Conservation (phyloP, 1,139 yeast genomes). For the Maudiozyma humilis region DNA sequence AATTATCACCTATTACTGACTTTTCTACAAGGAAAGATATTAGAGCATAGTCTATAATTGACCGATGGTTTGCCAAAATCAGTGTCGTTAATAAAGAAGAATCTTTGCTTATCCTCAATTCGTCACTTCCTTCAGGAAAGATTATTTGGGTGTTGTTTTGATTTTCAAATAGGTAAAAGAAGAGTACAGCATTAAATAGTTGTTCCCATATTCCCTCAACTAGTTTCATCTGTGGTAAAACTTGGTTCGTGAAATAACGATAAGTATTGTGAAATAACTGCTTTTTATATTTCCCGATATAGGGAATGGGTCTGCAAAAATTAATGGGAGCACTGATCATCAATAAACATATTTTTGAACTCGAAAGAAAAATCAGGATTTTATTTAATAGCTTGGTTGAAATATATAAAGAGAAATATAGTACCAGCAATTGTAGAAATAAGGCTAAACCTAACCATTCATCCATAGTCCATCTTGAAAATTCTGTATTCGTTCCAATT, state of each 20-base stretch:
- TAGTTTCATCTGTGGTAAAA: background rate
- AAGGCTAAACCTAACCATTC: slow-evolving; percentile 2
- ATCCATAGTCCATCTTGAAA: slow-evolving; percentile 3
- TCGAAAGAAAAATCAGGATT: background rate
- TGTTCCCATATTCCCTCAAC: slow-evolving; percentile 10
- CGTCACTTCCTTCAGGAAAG: slow-evolving; percentile 21
- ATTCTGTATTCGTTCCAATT: slow-evolving; percentile 1
- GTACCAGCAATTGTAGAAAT: background rate
- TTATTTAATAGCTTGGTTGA: background rate
- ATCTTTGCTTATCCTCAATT: slow-evolving; percentile 11
- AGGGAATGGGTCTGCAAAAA: slow-evolving; percentile 17
- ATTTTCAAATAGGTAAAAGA: slow-evolving; percentile 14
- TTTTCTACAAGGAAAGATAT: slow-evolving; percentile 19
- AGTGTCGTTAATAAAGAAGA: slow-evolving; percentile 19
- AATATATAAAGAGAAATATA: background rate
- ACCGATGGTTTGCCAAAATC: slow-evolving; percentile 28
- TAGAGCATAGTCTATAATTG: slow-evolving; percentile 27
- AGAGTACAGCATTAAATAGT: slow-evolving; percentile 16
- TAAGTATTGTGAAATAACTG: slow-evolving; percentile 9
- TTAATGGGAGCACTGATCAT: background rate
- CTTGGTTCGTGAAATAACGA: slow-evolving; percentile 2
- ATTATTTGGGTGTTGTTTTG: slow-evolving; percentile 18
- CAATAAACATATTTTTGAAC: background rate
- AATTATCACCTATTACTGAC: background rate
- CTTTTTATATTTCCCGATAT: slow-evolving; percentile 15